Evolutionary conservation across 768 basidiomycete species (phyloP), one percentile per base, ranked within the genome.

Genomic region (Lactarius sp.): DNA sequence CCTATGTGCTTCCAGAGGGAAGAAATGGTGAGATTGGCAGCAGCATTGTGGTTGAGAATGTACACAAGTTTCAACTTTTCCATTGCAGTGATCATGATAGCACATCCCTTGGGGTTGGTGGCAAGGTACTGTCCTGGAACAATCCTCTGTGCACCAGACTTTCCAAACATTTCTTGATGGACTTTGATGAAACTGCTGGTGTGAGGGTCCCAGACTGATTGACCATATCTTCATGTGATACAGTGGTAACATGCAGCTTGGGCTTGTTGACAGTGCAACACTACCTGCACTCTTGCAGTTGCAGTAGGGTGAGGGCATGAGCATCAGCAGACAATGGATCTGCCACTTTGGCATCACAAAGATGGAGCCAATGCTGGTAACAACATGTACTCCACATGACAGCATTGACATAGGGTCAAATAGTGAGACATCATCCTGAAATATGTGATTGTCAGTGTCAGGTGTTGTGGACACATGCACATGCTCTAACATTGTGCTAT

Each of bases 1-100:
- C 78, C 97, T 97, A 79, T 99, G 97, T 0, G 97, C 97, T 73
- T 99, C 97, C 66, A 99, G 79, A 0, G 97, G 97, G 94, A 97
- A 12, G 96, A 98, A 56, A 98, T 98, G 12, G 97, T 98, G 58
- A 99, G 77, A 76, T 98, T 98, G 65, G 96, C 95, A 14, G 95
- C 95, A 0, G 96, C 86, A 69, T 99, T 97, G 42, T 97, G 83
- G 75, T 99, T 99, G 51, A 98, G 84, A 72, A 99, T 94, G 74
- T 98, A 99, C 12, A 98, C 96, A 36, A 99, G 82, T 76, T 99
- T 99, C 9, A 95, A 83, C 75, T 98, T 98, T 75, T 98, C 94
- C 77, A 93, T 78, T 14, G 95, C 88, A 33, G 89, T 88, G 65
- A 98, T 87, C 93, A 99, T 96, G 64, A 96, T 87, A 69, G 88